These are phyloP conservation scores for Caryopteris hybrid DNA, from an alignment of 305 asterid genomes.

Conservation along the genomic window DNA sequence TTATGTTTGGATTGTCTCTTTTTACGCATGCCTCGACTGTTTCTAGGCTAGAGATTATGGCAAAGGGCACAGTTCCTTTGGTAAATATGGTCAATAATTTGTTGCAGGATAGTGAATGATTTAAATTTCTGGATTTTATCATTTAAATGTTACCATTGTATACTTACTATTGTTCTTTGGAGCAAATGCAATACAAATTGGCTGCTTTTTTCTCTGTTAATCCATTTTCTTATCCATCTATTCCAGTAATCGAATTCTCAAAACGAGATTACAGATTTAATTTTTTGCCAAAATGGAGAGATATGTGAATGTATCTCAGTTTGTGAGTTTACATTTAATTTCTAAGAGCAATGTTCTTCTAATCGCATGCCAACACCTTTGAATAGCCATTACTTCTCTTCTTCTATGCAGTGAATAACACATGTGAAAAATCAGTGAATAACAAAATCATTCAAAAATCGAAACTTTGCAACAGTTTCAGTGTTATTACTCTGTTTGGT, in stretches of 20 bases:
- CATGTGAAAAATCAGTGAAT: neutral
- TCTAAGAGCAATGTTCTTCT: no score
- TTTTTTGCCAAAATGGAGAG: no score
- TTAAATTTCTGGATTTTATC: slow-evolving; percentile 14
- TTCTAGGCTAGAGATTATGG: slow-evolving; percentile 88
- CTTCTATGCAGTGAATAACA: neutral
- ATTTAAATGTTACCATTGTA: slow-evolving; percentile 3
- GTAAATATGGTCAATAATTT: slow-evolving; percentile 76
- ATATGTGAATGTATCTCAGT: neutral
- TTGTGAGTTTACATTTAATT: neutral
- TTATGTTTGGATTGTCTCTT: slow-evolving; percentile 73
- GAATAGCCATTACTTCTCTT: neutral
- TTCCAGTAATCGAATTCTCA: neutral
- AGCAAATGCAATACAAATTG: slow-evolving; percentile 24
- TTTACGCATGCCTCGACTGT: slow-evolving; percentile 68
- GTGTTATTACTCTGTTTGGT: neutral
- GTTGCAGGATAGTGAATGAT: slow-evolving; percentile 58
- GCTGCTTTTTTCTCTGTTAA: neutral
- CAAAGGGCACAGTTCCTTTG: slow-evolving; percentile 84
- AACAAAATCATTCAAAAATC: neutral
- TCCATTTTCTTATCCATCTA: neutral
- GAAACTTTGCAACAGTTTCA: neutral
- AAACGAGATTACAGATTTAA: no score
- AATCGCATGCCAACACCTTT: no score
- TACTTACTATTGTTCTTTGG: slow-evolving; percentile 10